A percentile compares a stretch with the other conserved stretches of the same genome.
Evolutionary conservation across 169 alveolate species (phyloP).

Genomic region (Eimeria maxima): DNA sequence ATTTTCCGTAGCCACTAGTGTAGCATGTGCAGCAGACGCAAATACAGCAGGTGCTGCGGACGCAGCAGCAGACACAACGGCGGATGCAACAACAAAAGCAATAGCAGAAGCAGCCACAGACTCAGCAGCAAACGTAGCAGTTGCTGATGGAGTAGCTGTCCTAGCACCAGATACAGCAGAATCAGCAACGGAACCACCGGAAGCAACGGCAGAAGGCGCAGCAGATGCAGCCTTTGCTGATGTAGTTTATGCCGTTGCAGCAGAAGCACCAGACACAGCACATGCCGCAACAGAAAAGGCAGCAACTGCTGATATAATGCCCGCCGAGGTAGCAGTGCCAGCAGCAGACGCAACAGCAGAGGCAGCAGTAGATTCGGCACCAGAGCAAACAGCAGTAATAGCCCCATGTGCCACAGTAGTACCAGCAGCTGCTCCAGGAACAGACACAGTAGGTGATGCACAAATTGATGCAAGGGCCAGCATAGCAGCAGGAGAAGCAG

Average conservation of each 20-base stretch:
- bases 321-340: not conserved
- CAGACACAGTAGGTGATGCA: not conserved
- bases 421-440: not conserved
- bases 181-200: not conserved
- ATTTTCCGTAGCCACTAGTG: not conserved
- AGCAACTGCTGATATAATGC: not conserved
- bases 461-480: not conserved
- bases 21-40: not conserved
- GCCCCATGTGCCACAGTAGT: not conserved
- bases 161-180: not conserved
- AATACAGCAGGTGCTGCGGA: not conserved
- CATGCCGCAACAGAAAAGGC: not conserved
- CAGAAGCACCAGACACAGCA: not conserved
- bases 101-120: not conserved
- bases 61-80: not conserved
- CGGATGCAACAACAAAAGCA: not conserved
- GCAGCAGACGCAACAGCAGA: slow-evolving; percentile 1
- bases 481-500: not conserved
- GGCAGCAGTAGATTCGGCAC: not conserved
- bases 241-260: not conserved
- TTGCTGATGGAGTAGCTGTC: not conserved
- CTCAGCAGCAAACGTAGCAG: not conserved
- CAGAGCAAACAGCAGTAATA: not conserved
- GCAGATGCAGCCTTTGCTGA: not conserved
- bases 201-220: not conserved